Evolutionary conservation across 2,329 filamentous ascomycete genomes (phyloP), one percentile per base, ranked within the genome.

Genomic region (Atkinsonella hypoxylon): DNA sequence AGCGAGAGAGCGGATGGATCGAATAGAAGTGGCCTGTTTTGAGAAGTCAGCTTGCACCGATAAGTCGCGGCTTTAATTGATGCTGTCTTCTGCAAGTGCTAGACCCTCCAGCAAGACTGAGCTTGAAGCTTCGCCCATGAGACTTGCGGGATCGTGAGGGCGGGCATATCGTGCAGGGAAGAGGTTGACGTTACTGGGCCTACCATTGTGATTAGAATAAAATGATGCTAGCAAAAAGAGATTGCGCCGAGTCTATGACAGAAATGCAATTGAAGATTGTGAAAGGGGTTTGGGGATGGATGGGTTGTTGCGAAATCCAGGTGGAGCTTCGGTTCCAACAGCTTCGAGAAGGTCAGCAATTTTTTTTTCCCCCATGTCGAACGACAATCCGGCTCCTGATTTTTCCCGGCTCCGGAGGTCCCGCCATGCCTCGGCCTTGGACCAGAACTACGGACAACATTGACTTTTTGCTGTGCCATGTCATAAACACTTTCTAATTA

Each of bases 1-100:
- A 54, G 85, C 87, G 63, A 98, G 90, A 65, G 84, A 83, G 75
- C 91, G 93, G 82, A 98, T 90, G 69, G 87, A 94, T 72, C 91
- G 93, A 76, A 97, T 81, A 59, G 90, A 80, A 66, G 81, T 83
- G 61, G 80, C 72, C 81, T 84, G 54, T 22, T 44, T 32, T 38
- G 22, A 45, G 26, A 13, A 3, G 39, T 48, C 39, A 48, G 47
- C 10, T 18, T 34, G 3, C 30, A 22, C 7, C 13, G 18, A 9
- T 22, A 17, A 11, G 3, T 12, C 7, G 9, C 1, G 26, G 8
- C 26, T 7, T 5, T 8, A 7, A 26, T 26, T 26, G 26, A 26
- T 26, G 5, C 26, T 5, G 26, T 5, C 26, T 26, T 7, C 5
- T 26, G 26, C 26, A 26, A 26, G 5, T 26, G 26, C 26, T 26